These are phyloP conservation scores for Phytophthora cajani DNA, from an alignment of 352 stramenopile species.

Conservation along the genomic window DNA sequence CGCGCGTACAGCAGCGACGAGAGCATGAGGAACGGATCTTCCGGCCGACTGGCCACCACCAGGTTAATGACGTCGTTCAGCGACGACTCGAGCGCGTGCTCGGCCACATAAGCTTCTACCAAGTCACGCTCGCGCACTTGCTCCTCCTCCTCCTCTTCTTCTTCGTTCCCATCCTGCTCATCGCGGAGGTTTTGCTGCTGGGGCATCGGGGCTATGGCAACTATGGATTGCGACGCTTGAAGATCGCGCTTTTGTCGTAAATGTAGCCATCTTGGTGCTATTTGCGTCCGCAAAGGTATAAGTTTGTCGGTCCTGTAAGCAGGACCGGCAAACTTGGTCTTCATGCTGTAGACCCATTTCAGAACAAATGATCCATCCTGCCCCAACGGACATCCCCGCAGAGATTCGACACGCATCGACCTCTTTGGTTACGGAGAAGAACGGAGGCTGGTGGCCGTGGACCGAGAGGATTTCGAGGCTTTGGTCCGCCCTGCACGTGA, in stretches of 20 bases:
- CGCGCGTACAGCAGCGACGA: conserved; percentile 64
- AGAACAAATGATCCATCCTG: too few species aligned
- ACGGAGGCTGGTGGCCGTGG: not conserved
- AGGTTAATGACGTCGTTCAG: conserved; percentile 82
- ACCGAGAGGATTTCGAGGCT: not conserved
- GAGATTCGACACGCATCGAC: too few species aligned
- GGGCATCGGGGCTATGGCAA: conserved; percentile 13
- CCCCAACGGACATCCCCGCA: too few species aligned
- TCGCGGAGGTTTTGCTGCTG: conserved; percentile 28
- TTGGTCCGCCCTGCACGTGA: not conserved
- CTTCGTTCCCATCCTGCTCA: conserved; percentile 21
- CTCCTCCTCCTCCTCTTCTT: conserved; percentile 41
- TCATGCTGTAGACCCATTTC: too few species aligned
- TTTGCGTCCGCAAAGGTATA: too few species aligned
- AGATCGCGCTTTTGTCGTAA: conserved; percentile 22
- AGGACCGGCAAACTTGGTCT: too few species aligned
- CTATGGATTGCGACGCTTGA: conserved; percentile 23
- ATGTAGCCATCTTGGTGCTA: conserved; percentile 22
- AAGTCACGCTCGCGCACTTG: conserved; percentile 70
- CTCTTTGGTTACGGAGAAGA: too few species aligned
- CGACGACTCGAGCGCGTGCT: conserved; percentile 70
- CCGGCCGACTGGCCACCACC: conserved; percentile 65
- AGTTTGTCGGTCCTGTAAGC: too few species aligned
- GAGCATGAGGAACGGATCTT: conserved; percentile 77
- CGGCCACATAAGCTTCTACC: conserved; percentile 74